Evolutionary conservation across 1,139 yeast species (phyloP), one percentile per base, ranked within the genome.

Genomic region (Debaryomyces sp.): DNA sequence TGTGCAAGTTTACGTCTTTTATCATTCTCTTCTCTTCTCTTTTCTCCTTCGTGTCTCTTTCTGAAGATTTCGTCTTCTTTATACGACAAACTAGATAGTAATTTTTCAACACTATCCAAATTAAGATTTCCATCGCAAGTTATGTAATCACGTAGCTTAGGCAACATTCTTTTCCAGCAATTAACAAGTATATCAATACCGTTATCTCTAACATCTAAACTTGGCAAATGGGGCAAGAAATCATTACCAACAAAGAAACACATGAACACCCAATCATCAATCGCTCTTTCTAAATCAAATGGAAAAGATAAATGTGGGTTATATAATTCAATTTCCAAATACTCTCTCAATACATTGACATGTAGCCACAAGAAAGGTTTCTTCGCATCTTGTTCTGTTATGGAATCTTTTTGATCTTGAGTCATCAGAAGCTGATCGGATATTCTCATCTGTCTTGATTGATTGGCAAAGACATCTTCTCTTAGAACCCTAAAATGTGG

Each of bases 221-320:
- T 85, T 6, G 99, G 99, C 56, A 95, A 73, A 70, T 94, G 99
- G 2, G 99, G 99, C 62, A 95, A 76, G 77, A 95, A 95, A 82
- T 95, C 99, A 64, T 95, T 95, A 66, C 99, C 99, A 50, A 94
- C 96, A 64, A 95, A 95, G 73, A 95, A 95, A 78, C 98, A 94
- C 92, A 95, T 87, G 58, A 95, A 95, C 15, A 95, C 92, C 99
- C 99, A 95, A 70, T 95, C 99, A 65, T 95, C 99, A 52, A 95
- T 86, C 2, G 98, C 97, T 50, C 99, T 78, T 69, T 95, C 99
- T 52, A 91, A 70, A 63, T 94, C 97, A 68, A 87, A 91, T 15
- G 84, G 80, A 60, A 89, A 87, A 1, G 90, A 79, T 27, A 87
- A 65, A 41, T 85, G 77, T 2, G 92, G 90, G 26, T 88, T 82